phyloP scores from a whole-genome alignment of 2,329 filamentous ascomycete species.

The Didymella segeticola region DNA sequence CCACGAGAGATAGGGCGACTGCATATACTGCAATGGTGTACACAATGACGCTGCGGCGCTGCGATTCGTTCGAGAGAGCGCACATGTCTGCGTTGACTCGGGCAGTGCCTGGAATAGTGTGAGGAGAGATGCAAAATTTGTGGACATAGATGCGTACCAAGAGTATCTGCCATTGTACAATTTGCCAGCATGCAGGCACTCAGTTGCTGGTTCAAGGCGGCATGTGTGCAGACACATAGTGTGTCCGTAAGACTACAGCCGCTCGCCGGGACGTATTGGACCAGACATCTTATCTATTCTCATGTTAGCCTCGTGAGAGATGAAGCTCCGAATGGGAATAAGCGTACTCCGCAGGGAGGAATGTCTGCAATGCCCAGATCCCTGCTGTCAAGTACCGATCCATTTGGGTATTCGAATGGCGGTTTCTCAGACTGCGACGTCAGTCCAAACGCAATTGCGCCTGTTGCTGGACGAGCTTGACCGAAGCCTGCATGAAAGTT shows the following conservation, averaged over 20 bases:
- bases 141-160: conserved; percentile 27
- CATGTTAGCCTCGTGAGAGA: background rate
- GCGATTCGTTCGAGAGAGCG: conserved; percentile 23
- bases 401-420: background rate
- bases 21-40: conserved; percentile 17
- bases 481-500: background rate
- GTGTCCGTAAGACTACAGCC: conserved; percentile 25
- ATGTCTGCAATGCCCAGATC: conserved; percentile 23
- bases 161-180: conserved; percentile 30
- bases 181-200: conserved; percentile 29
- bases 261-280: conserved; percentile 18
- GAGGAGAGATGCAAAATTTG: conserved; percentile 13
- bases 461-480: background rate
- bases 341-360: conserved; percentile 28
- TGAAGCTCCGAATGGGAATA: no score
- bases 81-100: conserved; percentile 27
- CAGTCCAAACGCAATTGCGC: background rate
- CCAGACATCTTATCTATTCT: conserved; percentile 25
- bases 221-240: conserved; percentile 25
- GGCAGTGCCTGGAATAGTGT: conserved; percentile 7
- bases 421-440: background rate
- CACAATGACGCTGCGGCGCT: conserved; percentile 12
- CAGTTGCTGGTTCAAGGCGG: conserved; percentile 7
- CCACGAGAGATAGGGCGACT: conserved; percentile 15
- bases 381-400: no score